These are phyloP conservation scores for Spatholobus suberectus DNA, from an alignment of 306 rosid species.

Conservation along the genomic window DNA sequence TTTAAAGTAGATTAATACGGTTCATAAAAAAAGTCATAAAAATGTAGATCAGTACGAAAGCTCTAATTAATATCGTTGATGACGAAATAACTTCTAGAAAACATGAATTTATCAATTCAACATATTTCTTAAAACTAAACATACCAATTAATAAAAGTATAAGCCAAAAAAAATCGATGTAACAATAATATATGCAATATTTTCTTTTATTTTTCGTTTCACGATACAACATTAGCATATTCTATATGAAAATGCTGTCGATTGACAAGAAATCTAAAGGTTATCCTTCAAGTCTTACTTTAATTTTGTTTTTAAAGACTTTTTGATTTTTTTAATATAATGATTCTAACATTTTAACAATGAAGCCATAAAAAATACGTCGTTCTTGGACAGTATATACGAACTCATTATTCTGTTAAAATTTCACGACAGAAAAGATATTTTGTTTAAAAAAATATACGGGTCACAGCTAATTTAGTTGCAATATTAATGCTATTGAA, in stretches of 20 bases:
- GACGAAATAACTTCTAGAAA: too few relatives aligned
- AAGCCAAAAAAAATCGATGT: too few relatives aligned
- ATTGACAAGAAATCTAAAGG: background rate
- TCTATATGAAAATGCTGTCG: background rate
- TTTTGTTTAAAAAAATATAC: background rate
- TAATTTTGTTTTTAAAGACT: background rate
- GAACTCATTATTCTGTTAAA: background rate
- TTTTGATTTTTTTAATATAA: background rate
- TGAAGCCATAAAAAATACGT: background rate
- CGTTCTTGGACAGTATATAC: background rate
- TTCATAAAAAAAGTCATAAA: too few relatives aligned
- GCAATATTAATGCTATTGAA: constrained; percentile 25
- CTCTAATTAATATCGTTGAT: too few relatives aligned
- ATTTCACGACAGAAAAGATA: background rate
- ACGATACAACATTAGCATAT: background rate
- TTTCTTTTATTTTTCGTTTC: background rate
- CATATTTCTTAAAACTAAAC: too few relatives aligned
- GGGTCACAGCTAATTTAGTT: background rate
- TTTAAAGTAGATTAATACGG: too few relatives aligned
- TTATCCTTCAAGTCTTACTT: background rate
- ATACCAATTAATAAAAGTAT: too few relatives aligned
- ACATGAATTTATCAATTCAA: too few relatives aligned
- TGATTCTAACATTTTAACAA: background rate
- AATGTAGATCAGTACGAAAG: too few relatives aligned
- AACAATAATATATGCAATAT: background rate